A percentile compares a stretch with the other conserved stretches of the same genome.
These are phyloP conservation scores for Phialophora tarda DNA, from an alignment of 2,329 filamentous ascomycete genomes.

Conservation along the genomic window DNA sequence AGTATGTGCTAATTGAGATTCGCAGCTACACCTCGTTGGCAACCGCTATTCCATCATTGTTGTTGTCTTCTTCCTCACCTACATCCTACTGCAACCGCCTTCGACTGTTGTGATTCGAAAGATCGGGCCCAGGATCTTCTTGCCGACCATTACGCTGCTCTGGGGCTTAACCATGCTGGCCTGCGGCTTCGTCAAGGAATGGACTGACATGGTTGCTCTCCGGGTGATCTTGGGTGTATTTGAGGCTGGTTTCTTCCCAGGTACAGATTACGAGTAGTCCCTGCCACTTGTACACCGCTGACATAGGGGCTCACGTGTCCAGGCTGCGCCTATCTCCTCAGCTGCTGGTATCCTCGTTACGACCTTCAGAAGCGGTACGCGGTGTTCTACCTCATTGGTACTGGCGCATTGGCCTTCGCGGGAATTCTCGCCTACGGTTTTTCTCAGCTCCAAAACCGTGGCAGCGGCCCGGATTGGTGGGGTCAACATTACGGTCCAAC, in stretches of 20 bases:
- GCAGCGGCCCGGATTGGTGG: constrained; percentile 34
- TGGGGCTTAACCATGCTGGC: constrained; percentile 52
- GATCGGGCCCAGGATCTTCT: constrained; percentile 57
- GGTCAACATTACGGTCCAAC: constrained; percentile 38
- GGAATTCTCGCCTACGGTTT: constrained; percentile 46
- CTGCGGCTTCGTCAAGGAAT: constrained; percentile 43
- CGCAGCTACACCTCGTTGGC: constrained; percentile 19
- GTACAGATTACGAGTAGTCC: constrained; percentile 38
- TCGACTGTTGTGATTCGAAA: constrained; percentile 72
- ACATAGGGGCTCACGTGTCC: constrained; percentile 61
- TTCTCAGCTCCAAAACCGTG: constrained; percentile 45
- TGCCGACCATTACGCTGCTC: constrained; percentile 50
- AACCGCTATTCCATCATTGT: constrained; percentile 63
- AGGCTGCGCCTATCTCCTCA: constrained; percentile 71
- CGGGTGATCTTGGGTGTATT: constrained; percentile 64
- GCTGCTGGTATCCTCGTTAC: constrained; percentile 68
- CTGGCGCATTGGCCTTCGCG: constrained; percentile 50
- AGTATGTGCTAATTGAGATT: neutral
- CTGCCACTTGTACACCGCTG: neutral
- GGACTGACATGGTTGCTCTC: constrained; percentile 38
- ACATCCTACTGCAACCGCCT: constrained; percentile 73
- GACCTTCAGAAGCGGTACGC: constrained; percentile 47
- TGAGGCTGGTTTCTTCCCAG: constrained; percentile 72
- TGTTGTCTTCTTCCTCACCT: constrained; percentile 75
- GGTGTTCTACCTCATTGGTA: constrained; percentile 58